Conservation (phyloP, 1,284 basidiomycete genomes). For the Ustilago sp. region DNA sequence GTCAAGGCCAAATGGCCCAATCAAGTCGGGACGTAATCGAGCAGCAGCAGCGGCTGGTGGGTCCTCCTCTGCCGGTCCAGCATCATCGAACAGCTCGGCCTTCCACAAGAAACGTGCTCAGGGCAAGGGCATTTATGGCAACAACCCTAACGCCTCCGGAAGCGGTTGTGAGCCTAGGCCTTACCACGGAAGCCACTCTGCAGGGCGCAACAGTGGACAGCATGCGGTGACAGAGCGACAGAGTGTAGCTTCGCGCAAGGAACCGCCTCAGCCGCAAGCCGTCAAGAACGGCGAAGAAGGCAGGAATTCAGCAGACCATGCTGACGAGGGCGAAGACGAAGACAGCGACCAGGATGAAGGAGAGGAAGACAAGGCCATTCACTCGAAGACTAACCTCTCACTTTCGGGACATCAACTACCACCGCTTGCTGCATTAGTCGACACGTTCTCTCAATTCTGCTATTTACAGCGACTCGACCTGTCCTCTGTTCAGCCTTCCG, state of each 20-base stretch:
- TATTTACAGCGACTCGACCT: slow-evolving; percentile 61
- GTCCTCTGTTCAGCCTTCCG: slow-evolving; percentile 54
- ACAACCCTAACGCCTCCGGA: slow-evolving; percentile 9
- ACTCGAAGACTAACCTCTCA: slow-evolving; percentile 47
- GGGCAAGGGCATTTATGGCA: slow-evolving; percentile 7
- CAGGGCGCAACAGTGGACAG: background rate
- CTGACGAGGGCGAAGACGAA: background rate
- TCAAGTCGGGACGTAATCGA: slow-evolving; percentile 46
- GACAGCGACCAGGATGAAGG: slow-evolving; percentile 5
- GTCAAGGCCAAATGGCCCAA: slow-evolving; percentile 15
- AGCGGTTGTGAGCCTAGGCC: slow-evolving; percentile 5
- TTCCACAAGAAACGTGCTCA: slow-evolving; percentile 44
- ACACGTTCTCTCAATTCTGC: slow-evolving; percentile 59
- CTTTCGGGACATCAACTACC: slow-evolving; percentile 58
- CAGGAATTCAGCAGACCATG: background rate
- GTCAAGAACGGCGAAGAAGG: background rate
- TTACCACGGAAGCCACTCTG: background rate
- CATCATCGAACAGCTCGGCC: slow-evolving; percentile 34
- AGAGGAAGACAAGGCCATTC: slow-evolving; percentile 21
- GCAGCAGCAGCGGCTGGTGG: slow-evolving; percentile 24
- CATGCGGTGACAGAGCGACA: background rate
- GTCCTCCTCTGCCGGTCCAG: background rate
- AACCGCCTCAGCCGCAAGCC: background rate
- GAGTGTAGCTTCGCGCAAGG: background rate
- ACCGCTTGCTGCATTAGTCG: slow-evolving; percentile 39